A percentile compares a stretch with the other conserved stretches of the same genome.
phyloP scores from a whole-genome alignment of 2,329 filamentous ascomycete genomes.

The Fusarium neocosmosporiellum region DNA sequence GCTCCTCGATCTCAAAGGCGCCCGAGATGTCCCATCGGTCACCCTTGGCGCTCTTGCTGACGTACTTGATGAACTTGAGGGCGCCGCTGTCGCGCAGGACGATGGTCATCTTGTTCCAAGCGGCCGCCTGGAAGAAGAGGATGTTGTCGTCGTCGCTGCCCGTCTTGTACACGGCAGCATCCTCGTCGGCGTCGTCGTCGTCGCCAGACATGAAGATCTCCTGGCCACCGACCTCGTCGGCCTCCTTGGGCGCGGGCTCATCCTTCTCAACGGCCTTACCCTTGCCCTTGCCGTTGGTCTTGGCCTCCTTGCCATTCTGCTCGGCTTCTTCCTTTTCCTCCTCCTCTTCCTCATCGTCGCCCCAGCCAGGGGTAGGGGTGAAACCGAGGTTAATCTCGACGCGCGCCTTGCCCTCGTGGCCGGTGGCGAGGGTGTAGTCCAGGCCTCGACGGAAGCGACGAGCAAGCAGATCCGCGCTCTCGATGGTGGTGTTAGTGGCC shows the following conservation, averaged over 20 bases:
- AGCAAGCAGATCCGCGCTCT: constrained; percentile 81
- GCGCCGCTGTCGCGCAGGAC: constrained; percentile 89
- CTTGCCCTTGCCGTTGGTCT: constrained; percentile 45
- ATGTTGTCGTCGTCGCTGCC: constrained; percentile 80
- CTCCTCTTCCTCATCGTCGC: constrained; percentile 68
- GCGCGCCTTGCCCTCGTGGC: constrained; percentile 80
- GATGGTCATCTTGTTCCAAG: constrained; percentile 93
- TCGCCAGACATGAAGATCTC: constrained; percentile 96
- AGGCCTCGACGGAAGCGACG: constrained; percentile 86
- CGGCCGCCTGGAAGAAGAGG: constrained; percentile 70
- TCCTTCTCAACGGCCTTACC: constrained; percentile 35
- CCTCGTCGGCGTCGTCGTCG: constrained; percentile 75
- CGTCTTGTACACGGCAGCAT: constrained; percentile 90
- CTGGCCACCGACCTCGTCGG: constrained; percentile 76
- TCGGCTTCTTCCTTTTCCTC: constrained; percentile 51
- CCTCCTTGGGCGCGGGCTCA: constrained; percentile 48
- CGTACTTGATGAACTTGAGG: constrained; percentile 96
- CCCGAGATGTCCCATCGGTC: constrained; percentile 94
- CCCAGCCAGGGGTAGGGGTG: constrained; percentile 89
- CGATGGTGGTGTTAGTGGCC: constrained; percentile 79
- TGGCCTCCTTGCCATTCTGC: constrained; percentile 46
- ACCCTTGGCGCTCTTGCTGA: constrained; percentile 82
- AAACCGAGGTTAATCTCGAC: constrained; percentile 89
- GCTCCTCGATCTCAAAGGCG: constrained; percentile 76
- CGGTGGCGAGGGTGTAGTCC: constrained; percentile 94